Evolutionary conservation across 306 rosid genomes (phyloP).

Genomic region (Herpetospermum pedunculosum): DNA sequence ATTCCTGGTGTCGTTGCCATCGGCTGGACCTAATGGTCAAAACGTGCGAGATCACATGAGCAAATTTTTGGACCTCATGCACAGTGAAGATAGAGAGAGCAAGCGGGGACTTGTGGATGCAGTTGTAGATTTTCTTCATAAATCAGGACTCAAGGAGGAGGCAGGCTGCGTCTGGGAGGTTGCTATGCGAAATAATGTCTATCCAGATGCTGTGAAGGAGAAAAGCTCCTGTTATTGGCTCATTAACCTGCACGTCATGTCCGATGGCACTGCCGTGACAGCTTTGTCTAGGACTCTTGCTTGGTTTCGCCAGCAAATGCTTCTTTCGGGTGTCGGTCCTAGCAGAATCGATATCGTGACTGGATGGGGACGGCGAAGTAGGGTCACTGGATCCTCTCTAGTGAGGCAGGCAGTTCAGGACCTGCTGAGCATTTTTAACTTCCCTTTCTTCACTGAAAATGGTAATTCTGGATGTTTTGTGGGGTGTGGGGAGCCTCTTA

Average conservation of each 20-base stretch:
- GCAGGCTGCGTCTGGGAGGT: constrained; percentile 97
- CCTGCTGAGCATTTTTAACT: constrained; percentile 46
- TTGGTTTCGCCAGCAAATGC: constrained; percentile 74
- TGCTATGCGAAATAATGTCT: constrained; percentile 69
- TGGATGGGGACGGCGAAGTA: constrained; percentile 92
- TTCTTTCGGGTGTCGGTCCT: constrained; percentile 53
- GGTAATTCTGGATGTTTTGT: constrained; percentile 88
- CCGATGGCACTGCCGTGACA: constrained; percentile 88
- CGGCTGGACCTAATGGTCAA: constrained; percentile 81
- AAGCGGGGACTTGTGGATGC: constrained; percentile 97
- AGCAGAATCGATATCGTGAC: constrained; percentile 82
- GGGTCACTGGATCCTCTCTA: constrained; percentile 74
- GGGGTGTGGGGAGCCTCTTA: constrained; percentile 87
- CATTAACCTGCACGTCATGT: constrained; percentile 92
- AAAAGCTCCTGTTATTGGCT: constrained; percentile 84
- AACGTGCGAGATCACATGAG: constrained; percentile 70
- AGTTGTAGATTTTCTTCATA: constrained; percentile 92
- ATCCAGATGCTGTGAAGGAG: constrained; percentile 80
- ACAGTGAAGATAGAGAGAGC: constrained; percentile 84
- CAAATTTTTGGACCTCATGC: constrained; percentile 76
- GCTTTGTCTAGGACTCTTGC: constrained; percentile 88
- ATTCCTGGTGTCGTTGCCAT: constrained; percentile 68
- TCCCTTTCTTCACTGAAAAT: constrained; percentile 80
- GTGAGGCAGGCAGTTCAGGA: constrained; percentile 87
- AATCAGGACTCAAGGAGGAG: constrained; percentile 94